Evolutionary conservation across 2,329 filamentous ascomycete species (phyloP).

Genomic region (Biscogniauxia marginata): DNA sequence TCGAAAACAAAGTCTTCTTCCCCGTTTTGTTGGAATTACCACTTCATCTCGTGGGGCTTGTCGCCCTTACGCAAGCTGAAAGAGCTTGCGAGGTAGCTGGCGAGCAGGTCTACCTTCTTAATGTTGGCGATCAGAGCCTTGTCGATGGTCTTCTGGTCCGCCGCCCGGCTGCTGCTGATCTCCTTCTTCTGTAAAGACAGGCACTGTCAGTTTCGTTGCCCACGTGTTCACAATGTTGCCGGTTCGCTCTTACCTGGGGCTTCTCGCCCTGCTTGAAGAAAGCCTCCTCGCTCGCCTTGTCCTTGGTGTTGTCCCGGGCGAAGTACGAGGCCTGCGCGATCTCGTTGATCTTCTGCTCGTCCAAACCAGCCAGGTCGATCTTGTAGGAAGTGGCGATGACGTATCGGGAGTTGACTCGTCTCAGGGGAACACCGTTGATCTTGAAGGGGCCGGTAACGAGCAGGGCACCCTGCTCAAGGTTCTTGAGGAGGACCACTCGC

Average conservation of each 20-base stretch:
- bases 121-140: slow-evolving; percentile 92
- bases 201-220: slow-evolving; percentile 35
- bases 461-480: slow-evolving; percentile 94
- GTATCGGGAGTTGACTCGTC: slow-evolving; percentile 90
- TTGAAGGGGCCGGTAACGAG: slow-evolving; percentile 99
- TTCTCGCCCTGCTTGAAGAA: slow-evolving; percentile 99
- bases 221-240: slow-evolving; percentile 13
- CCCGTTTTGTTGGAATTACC: slow-evolving; percentile 58
- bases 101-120: slow-evolving; percentile 96
- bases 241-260: slow-evolving; percentile 70
- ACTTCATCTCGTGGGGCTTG: slow-evolving; percentile 99
- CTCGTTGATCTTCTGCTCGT: slow-evolving; percentile 86
- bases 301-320: slow-evolving; percentile 88
- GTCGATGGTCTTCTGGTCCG: slow-evolving; percentile 98
- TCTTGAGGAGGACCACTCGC: slow-evolving; percentile 98
- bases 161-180: slow-evolving; percentile 84
- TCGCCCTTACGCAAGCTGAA: slow-evolving; percentile 99
- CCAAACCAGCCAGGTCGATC: slow-evolving; percentile 81
- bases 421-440: slow-evolving; percentile 98
- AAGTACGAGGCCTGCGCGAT: slow-evolving; percentile 83
- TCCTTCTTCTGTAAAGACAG: slow-evolving; percentile 80
- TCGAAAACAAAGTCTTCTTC: slow-evolving; percentile 26
- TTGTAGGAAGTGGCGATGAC: slow-evolving; percentile 88
- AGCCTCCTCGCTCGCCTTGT: slow-evolving; percentile 96
- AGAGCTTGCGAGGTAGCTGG: slow-evolving; percentile 89